Conservation (phyloP, 2,329 filamentous ascomycete genomes). For the Botrytis galanthina region DNA sequence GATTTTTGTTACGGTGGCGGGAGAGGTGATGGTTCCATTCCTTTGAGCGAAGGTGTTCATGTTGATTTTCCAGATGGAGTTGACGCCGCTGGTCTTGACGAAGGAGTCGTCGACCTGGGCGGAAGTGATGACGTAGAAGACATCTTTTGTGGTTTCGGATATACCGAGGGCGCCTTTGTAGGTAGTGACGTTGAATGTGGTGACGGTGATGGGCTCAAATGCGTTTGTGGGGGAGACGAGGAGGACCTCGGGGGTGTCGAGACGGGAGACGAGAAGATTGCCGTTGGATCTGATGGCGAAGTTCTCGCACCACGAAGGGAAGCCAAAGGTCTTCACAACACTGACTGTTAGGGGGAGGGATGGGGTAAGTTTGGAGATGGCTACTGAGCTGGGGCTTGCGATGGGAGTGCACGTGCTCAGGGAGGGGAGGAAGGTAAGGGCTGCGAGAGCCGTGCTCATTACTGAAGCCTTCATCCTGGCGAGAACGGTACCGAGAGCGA, state of each 20-base stretch:
- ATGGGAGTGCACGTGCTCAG: conserved; percentile 11
- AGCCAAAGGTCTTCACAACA: conserved; percentile 17
- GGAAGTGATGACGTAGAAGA: conserved; percentile 33
- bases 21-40: not conserved
- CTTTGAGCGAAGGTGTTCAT: conserved; percentile 27
- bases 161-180: conserved; percentile 40
- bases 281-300: conserved; percentile 41
- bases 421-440: not conserved
- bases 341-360: conserved; percentile 23
- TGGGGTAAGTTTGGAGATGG: not conserved
- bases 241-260: conserved; percentile 39
- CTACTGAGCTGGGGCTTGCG: not conserved
- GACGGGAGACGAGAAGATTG: conserved; percentile 39
- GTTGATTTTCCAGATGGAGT: conserved; percentile 32
- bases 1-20: conserved; percentile 20
- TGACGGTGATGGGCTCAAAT: conserved; percentile 25
- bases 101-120: conserved; percentile 37
- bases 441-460: not conserved
- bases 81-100: conserved; percentile 28
- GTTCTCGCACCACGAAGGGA: conserved; percentile 38
- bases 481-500: not conserved
- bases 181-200: conserved; percentile 37
- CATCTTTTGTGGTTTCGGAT: conserved; percentile 38
- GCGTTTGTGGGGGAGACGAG: conserved; percentile 37
- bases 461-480: conserved; percentile 12